Conservation (phyloP, 768 basidiomycete species). For the Lactifluus pinguis region DNA sequence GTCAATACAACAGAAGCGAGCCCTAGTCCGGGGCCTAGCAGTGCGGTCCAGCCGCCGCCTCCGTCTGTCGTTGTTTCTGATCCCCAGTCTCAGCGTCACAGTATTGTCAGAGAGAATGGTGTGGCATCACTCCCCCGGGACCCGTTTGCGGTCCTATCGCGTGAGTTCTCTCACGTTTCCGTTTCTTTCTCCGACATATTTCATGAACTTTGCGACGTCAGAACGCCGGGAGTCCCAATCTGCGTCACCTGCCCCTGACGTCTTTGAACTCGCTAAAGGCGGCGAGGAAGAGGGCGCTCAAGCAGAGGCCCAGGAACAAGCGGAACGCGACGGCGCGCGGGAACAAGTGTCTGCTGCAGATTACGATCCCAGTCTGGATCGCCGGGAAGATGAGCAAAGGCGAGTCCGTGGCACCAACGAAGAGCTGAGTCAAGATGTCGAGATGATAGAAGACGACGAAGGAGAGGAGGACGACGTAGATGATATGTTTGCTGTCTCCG, state of each 20-base stretch:
- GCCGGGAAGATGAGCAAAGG: conserved; percentile 74
- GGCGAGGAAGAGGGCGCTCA: conserved; percentile 42
- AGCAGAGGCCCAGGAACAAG: conserved; percentile 37
- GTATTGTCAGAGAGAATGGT: conserved; percentile 27
- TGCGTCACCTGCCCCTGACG: conserved; percentile 46
- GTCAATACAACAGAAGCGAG: conserved; percentile 28
- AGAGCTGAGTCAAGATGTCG: conserved; percentile 33
- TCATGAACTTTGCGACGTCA: background rate
- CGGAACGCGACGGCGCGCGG: conserved; percentile 34
- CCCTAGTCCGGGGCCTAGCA: conserved; percentile 56
- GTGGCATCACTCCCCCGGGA: background rate
- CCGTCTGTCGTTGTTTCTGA: conserved; percentile 52
- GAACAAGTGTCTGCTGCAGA: conserved; percentile 87
- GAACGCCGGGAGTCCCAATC: conserved; percentile 40
- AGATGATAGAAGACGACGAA: conserved; percentile 43
- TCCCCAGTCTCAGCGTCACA: conserved; percentile 48
- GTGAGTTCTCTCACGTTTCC: background rate
- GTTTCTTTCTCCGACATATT: background rate
- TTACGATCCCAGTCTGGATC: conserved; percentile 80
- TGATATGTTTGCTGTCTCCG: conserved; percentile 85
- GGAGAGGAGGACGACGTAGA: conserved; percentile 78
- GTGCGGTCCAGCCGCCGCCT: conserved; percentile 68
- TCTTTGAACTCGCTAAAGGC: conserved; percentile 64
- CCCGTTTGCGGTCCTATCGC: background rate
- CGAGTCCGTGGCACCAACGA: conserved; percentile 42